Conservation (phyloP, 2,329 filamentous ascomycete genomes). For the Thermochaetoides dissita region DNA sequence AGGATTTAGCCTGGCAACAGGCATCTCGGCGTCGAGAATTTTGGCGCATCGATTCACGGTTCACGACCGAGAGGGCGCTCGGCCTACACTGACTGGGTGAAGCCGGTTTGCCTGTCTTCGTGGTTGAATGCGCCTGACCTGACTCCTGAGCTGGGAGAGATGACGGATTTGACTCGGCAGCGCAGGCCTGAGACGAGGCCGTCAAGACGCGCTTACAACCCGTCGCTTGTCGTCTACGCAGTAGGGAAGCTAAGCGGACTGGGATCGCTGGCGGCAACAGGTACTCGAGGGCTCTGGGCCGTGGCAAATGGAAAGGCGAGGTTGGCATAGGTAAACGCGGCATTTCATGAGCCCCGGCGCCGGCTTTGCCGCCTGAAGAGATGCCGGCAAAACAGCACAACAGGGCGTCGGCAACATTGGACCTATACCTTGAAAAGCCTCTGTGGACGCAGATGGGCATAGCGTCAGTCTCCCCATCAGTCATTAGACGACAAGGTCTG, state of each 20-base stretch:
- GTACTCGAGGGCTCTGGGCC: background rate
- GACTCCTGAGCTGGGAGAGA: no score
- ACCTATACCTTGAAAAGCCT: background rate
- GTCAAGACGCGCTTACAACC: no score
- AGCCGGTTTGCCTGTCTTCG: conserved; percentile 1
- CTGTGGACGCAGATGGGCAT: conserved; percentile 9
- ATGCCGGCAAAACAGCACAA: conserved; percentile 8
- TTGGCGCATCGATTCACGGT: conserved; percentile 2
- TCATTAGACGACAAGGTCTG: conserved; percentile 2
- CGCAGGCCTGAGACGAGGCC: no score
- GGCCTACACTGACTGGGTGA: conserved; percentile 1
- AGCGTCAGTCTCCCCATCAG: background rate
- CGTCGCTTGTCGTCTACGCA: no score
- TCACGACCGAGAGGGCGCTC: conserved; percentile 1
- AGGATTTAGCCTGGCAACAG: conserved; percentile 10
- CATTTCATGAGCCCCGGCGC: conserved; percentile 12
- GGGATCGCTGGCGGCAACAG: background rate
- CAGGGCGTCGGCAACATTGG: background rate
- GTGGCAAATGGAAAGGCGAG: background rate
- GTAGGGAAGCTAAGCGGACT: no score
- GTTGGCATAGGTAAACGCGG: conserved; percentile 9
- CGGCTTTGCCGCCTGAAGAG: conserved; percentile 10
- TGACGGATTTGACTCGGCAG: no score
- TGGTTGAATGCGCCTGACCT: no score
- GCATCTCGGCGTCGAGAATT: conserved; percentile 7